Base-by-base conservation (phyloP, 192 early-diverging fungal genomes). In the Dispira simplex region DNA sequence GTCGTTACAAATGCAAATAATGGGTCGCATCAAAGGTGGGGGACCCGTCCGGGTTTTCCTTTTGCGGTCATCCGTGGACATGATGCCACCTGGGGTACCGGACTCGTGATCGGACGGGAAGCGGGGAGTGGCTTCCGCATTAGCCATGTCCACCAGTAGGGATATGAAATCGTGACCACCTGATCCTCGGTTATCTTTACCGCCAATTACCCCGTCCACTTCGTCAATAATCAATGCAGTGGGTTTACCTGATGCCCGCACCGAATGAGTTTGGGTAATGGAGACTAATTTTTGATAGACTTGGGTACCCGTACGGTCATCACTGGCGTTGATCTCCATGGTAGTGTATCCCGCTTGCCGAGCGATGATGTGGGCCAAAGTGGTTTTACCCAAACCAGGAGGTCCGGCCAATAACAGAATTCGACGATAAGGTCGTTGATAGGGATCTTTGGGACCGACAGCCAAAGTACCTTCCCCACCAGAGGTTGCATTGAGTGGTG, bases 1-100 rank as follows among this genome's bases (percentile, higher is more conserved):
- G 72, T 97, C 93, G 71, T 99, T 99, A 80, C 96, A 99, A 63
- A 99, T 95, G 70, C 94, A 99, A 45, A 99, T 97, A 57, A 99
- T 93, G 51, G 96, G 96, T 6, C 94, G 78, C 56, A 89, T 72
- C 21, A 95, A 75, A 8, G 82, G 82, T 6, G 66, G 66, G 46
- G 44, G 63, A 20, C 66, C 65, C 13, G 60, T n/a, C 18, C 18
- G 20, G 51, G 21, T 20, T 52, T 59, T 43, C 23, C 43, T 64
- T 44, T 58, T 57, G 20, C 64, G 2, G 59, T 25, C 54, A 13
- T 3, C 44, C 14, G 27, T 20, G 49, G 62, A 21, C 21, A 25
- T n/a, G 23, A 64, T 64, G 1, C 26, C 39, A 2, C 27, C 16
- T 4, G 4, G 32, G 11, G 52, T 32, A 11, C 20, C 46, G 5